Evolutionary conservation across 495 filamentous ascomycete genomes (phyloP), one percentile per base, ranked within the genome.

Genomic region (Penicillium taxi): DNA sequence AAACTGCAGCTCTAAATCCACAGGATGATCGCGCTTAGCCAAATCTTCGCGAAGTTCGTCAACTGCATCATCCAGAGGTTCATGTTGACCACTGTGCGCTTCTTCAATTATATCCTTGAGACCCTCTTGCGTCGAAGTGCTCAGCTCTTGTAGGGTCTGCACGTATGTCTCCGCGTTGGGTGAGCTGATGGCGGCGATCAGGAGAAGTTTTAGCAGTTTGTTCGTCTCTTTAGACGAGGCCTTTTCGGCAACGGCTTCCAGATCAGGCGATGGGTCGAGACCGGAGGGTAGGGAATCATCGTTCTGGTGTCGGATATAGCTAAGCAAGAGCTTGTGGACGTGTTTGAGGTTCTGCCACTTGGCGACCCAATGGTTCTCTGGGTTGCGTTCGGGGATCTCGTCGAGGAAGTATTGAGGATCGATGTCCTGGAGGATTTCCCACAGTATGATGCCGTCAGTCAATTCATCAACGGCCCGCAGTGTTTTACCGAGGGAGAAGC

Each of bases 401-500:
- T 74, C 73, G 23, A 74, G 62, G 52, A 91, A 86, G 55, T 80
- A 80, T 6, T 75, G 65, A 15, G 73, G 71, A 58, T 88, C 81
- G 39, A 82, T 69, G 43, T 81, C 73, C 47, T 72, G 73, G 58
- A 83, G 55, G 56, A 78, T 72, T 46, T 75, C 66, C 82, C 81
- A 75, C 47, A 94, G 70, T 18, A 84, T 70, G 33, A 74, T 70
- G 31, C 86, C 88, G 57, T 93, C 82, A 35, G 73, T 78, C 50
- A 94, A 69, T 47, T 87, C 78, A 39, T 74, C 72, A 38, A 77
- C 55, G 28, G 55, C 56, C 21, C 61, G 55, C 34, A 73, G 61
- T 17, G 58, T 66, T 44, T 63, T 59, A 22, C 61, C 59, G 15
- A 73, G 48, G 27, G 66, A 59, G 48, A 74, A 72, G 52, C 62